phyloP scores from a whole-genome alignment of 495 filamentous ascomycete genomes.

The Talaromyces stipitatus region DNA sequence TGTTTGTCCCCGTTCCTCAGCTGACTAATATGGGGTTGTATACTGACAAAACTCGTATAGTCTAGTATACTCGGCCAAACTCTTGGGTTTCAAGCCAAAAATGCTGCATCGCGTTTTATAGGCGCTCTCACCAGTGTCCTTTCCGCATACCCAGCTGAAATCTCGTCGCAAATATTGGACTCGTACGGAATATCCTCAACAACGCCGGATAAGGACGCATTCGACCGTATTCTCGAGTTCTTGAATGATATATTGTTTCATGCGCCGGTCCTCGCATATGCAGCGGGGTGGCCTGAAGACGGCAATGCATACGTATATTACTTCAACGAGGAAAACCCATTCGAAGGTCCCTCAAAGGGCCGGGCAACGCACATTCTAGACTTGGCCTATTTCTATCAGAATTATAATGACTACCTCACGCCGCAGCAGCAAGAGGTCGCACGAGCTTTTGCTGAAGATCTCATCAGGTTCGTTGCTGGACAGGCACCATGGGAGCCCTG shows the following conservation, averaged over 20 bases:
- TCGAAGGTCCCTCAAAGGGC: slow-evolving; percentile 38
- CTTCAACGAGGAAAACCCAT: slow-evolving; percentile 43
- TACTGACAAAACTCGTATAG: slow-evolving; percentile 8
- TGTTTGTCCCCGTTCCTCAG: slow-evolving; percentile 17
- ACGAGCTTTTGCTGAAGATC: slow-evolving; percentile 29
- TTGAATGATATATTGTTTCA: slow-evolving; percentile 32
- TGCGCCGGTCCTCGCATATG: slow-evolving; percentile 25
- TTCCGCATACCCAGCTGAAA: slow-evolving; percentile 9
- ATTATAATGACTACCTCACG: slow-evolving; percentile 28
- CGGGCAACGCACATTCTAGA: slow-evolving; percentile 36
- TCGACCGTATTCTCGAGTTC: slow-evolving; percentile 25
- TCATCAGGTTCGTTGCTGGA: slow-evolving; percentile 38
- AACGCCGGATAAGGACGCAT: slow-evolving; percentile 23
- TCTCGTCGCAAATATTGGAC: slow-evolving; percentile 19
- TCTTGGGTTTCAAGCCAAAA: slow-evolving; percentile 16
- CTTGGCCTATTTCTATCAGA: slow-evolving; percentile 39
- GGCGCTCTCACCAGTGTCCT: slow-evolving; percentile 16
- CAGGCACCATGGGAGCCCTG: slow-evolving; percentile 27
- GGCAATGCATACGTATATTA: slow-evolving; percentile 38
- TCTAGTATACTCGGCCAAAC: slow-evolving; percentile 20
- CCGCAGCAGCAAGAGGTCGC: slow-evolving; percentile 21
- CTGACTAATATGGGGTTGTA: background rate
- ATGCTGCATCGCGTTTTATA: slow-evolving; percentile 24
- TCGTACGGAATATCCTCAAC: slow-evolving; percentile 21
- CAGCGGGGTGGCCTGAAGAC: slow-evolving; percentile 20